phyloP scores from a whole-genome alignment of 2,329 filamentous ascomycete genomes.

The Mycogone perniciosa region DNA sequence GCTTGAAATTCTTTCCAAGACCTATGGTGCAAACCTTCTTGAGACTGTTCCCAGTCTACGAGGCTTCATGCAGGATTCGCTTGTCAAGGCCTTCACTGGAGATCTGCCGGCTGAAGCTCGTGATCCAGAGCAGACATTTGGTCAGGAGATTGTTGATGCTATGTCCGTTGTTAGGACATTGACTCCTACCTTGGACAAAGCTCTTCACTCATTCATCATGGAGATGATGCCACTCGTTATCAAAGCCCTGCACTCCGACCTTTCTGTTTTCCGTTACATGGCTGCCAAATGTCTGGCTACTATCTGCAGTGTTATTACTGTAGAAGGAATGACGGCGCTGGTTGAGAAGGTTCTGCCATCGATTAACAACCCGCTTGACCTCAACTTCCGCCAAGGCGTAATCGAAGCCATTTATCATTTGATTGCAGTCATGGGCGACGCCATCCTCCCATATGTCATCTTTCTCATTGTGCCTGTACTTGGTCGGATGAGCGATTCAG shows the following conservation, averaged over 20 bases:
- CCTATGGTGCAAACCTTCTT: slow-evolving; percentile 72
- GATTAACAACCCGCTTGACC: slow-evolving; percentile 83
- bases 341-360: slow-evolving; percentile 89
- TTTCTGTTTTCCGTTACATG: slow-evolving; percentile 92
- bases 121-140: slow-evolving; percentile 67
- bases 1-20: slow-evolving; percentile 75
- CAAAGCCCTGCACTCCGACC: slow-evolving; percentile 76
- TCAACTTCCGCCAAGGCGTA: slow-evolving; percentile 84
- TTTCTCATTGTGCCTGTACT: slow-evolving; percentile 97
- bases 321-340: slow-evolving; percentile 91
- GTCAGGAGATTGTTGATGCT: slow-evolving; percentile 89
- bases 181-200: slow-evolving; percentile 76
- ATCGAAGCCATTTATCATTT: slow-evolving; percentile 95
- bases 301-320: slow-evolving; percentile 91
- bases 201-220: slow-evolving; percentile 74
- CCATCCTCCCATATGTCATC: slow-evolving; percentile 93
- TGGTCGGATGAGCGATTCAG: slow-evolving; percentile 96
- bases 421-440: slow-evolving; percentile 96
- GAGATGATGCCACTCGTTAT: slow-evolving; percentile 78
- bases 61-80: slow-evolving; percentile 72
- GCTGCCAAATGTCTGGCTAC: slow-evolving; percentile 97
- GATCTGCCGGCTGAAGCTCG: slow-evolving; percentile 66
- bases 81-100: slow-evolving; percentile 66
- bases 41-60: slow-evolving; percentile 78
- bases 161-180: slow-evolving; percentile 89